Evolutionary conservation across 352 stramenopile genomes (phyloP), one percentile per base, ranked within the genome.

Genomic region (Blastocystis sp.): DNA sequence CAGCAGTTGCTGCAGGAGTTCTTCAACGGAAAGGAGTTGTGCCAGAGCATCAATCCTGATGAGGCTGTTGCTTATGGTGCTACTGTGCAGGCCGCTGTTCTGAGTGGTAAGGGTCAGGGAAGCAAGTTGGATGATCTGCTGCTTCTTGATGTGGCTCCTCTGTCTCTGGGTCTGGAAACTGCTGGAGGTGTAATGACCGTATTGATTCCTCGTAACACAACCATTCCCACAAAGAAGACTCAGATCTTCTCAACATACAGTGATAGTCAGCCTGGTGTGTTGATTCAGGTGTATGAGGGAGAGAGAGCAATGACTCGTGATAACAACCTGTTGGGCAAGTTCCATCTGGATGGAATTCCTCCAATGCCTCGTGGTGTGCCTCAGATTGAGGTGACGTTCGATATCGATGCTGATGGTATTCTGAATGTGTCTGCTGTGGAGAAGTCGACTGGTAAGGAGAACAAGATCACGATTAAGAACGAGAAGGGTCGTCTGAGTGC

Each of bases 151-250:
- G 95, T 99, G 5, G 95, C 95, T 24, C 96, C 96, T 71, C 93
- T 99, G 43, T 97, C 93, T 57, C 94, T 97, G 78, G 96, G 96
- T 92, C n/a, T n/a, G n/a, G n/a, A n/a, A n/a, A n/a, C n/a, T n/a
- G n/a, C n/a, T n/a, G n/a, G n/a, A n/a, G n/a, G 96, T 89, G 95
- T 98, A 78, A 99, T 99, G 96, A 98, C 95, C 74, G 98, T 97
- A 91, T 91, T 99, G 6, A 98, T 99, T 91, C 97, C 96, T 91
- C 92, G 96, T 89, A 97, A 97, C 92, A 98, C 95, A 35, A 94
- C 95, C 61, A 98, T 99, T 88, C 96, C 96, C 19, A 98, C 95
- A 86, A 98, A 98, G 93, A 98, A 98, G 92, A 95, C 93, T 75
- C 95, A 98, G 93, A 97, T 93, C 46, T 99, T 98, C 91, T 98